Evolutionary conservation across 2,329 filamentous ascomycete species (phyloP), one percentile per base, ranked within the genome.

Genomic region (Claviceps purpurea): DNA sequence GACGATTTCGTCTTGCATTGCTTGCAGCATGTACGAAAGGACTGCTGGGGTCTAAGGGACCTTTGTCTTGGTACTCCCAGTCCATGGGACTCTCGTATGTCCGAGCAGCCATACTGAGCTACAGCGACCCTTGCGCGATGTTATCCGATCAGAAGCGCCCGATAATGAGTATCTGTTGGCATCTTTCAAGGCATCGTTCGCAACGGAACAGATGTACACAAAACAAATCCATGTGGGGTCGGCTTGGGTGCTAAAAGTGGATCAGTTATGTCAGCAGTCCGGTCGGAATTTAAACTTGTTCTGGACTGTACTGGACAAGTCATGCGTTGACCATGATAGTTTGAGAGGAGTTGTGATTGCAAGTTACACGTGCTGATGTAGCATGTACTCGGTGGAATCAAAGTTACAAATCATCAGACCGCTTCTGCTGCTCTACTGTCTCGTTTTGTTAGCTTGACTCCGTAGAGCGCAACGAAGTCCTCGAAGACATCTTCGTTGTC

Each of bases 61-160:
- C 78, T 47, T 69, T 65, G 55, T 71, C 73, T 59, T 82, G 74
- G 63, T 80, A 84, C 62, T 84, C 78, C 77, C 78, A 84, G 59
- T 84, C 81, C 81, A 84, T 84, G 56, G 71, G 79, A 55, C 77
- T 71, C 65, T 83, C 79, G 56, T 71, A 75, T 2, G 75, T 79
- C 59, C 81, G 71, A 57, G 72, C 71, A 51, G 78, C 72, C 73
- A 78, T 81, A 58, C 51, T 56, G 38, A 14, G 37, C 20, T 30
- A 40, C 5, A 11, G 16, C 24, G 45, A 26, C n/a, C 13, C 38
- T 43, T 13, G 6, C 13, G 48, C n/a, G 48, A 37, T 44, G 16
- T 41, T 41, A 24, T 49, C n/a, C 6, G 16, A 34, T n/a, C 8
- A 24, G 5, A 11, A 49, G 47, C 22, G 47, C 47, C 24, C 30